Evolutionary conservation across 148 eudicot species (phyloP), one percentile per base, ranked within the genome.

Genomic region (Tetragonia tetragonoides): DNA sequence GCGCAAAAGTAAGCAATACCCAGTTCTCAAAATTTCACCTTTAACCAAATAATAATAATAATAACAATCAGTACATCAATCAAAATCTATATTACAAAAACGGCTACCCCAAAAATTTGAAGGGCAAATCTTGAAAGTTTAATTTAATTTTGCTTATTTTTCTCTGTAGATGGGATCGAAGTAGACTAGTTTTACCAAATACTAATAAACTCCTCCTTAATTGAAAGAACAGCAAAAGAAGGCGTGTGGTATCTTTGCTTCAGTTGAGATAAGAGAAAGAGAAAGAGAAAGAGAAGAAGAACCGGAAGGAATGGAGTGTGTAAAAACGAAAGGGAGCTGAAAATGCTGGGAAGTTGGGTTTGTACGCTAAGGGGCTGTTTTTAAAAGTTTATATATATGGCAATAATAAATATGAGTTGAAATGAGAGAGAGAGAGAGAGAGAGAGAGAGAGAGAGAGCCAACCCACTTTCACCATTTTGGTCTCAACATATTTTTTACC

Each of bases 321-420:
- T 47, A n/a, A 60, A 34, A 46, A 61, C 54, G 62, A 75, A 63
- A 47, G 8, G 28, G 60, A 49, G 28, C 11, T 42, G 68, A 63
- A 66, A 75, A 63, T 51, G 69, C 60, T 23, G 57, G 59, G 74
- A 70, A 70, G 74, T 24, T 51, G 74, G 60, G 57, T 47, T 49
- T 20, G 17, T 7, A 44, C 34, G 72, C 51, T 62, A 37, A 18
- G 41, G 76, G 75, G 46, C 6, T 24, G 60, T 72, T 9, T 7
- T 34, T 16, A 72, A 72, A 37, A 24, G 42, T 53, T 9, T 10
- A 63, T 49, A 6, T 49, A 7, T 10, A 49, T 49, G 46, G 9
- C 10, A 49, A 49, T 49, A 49, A 49, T 6, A 49, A 49, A 6
- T 49, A 14, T 37, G 61, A 34, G 2, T 28, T 47, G 41, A 54